These are phyloP conservation scores for Suillus tomentosus DNA, from an alignment of 768 basidiomycete species.

Conservation along the genomic window DNA sequence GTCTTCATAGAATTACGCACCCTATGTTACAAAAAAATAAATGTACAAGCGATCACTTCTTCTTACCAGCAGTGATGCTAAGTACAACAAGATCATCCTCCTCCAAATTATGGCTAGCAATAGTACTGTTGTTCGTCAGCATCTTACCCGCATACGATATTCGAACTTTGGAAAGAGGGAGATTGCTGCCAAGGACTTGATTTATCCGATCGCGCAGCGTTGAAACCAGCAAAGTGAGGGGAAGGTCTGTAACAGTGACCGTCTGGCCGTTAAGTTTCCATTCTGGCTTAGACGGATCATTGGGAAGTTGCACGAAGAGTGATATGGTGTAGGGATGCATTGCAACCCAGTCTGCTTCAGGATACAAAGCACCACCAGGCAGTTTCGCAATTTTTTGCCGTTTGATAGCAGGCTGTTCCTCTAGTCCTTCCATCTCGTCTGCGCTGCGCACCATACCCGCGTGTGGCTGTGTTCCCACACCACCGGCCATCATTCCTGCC, in stretches of 20 bases:
- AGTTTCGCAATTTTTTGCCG: constrained; percentile 84
- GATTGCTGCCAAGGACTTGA: constrained; percentile 72
- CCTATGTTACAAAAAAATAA: constrained; percentile 4
- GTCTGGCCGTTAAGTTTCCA: constrained; percentile 88
- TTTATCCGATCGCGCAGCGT: constrained; percentile 89
- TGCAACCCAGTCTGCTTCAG: constrained; percentile 87
- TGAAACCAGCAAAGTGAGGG: constrained; percentile 82
- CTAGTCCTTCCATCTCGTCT: constrained; percentile 78
- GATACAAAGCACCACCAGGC: constrained; percentile 80
- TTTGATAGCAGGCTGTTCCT: constrained; percentile 81
- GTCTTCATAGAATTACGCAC: constrained; percentile 11
- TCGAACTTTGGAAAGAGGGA: constrained; percentile 79
- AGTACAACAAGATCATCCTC: constrained; percentile 85
- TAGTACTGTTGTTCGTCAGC: constrained; percentile 82
- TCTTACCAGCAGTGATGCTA: constrained; percentile 75
- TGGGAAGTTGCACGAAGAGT: constrained; percentile 81
- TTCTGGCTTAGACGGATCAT: constrained; percentile 81
- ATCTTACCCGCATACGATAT: constrained; percentile 81
- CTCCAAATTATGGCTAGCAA: constrained; percentile 88
- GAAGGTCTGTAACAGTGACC: constrained; percentile 79
- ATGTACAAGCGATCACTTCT: constrained; percentile 47
- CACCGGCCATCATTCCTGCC: constrained; percentile 57
- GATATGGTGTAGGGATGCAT: constrained; percentile 93
- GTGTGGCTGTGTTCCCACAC: constrained; percentile 45
- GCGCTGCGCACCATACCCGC: constrained; percentile 76